These are phyloP conservation scores for Debaryomycetaceae sp. DNA, from an alignment of 1,139 yeast genomes.

Conservation along the genomic window DNA sequence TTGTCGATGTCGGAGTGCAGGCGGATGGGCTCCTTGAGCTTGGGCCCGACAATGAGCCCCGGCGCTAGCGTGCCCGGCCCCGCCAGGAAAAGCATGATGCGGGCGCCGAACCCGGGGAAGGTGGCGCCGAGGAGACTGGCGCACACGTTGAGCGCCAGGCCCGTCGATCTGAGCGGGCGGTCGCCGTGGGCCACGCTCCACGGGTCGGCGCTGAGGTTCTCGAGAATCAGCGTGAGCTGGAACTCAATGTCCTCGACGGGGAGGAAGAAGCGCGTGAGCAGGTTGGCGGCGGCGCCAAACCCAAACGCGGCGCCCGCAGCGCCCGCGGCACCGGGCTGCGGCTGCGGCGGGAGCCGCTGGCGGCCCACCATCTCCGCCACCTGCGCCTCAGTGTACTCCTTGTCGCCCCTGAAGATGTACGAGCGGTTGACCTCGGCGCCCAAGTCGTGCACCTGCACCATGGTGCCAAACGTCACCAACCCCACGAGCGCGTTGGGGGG, in stretches of 20 bases:
- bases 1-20: slow-evolving; percentile 94
- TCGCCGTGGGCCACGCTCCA: slow-evolving; percentile 90
- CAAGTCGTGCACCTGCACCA: slow-evolving; percentile 90
- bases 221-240: slow-evolving; percentile 77
- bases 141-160: slow-evolving; percentile 87
- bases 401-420: slow-evolving; percentile 89
- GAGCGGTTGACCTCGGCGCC: slow-evolving; percentile 76
- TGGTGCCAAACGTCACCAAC: slow-evolving; percentile 88
- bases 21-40: slow-evolving; percentile 92
- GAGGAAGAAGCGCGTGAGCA: slow-evolving; percentile 73
- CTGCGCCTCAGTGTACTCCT: slow-evolving; percentile 76
- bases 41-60: slow-evolving; percentile 89
- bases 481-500: slow-evolving; percentile 96
- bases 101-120: slow-evolving; percentile 87
- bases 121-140: slow-evolving; percentile 77
- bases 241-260: slow-evolving; percentile 87
- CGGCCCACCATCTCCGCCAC: slow-evolving; percentile 69
- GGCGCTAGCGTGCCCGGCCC: slow-evolving; percentile 97
- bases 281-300: slow-evolving; percentile 27
- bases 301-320: slow-evolving; percentile 19
- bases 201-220: slow-evolving; percentile 75
- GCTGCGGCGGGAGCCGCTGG: slow-evolving; percentile 34
- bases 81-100: slow-evolving; percentile 85
- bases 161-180: slow-evolving; percentile 90
- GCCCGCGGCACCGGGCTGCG: slow-evolving; percentile 23